phyloP scores from a whole-genome alignment of 164 flowering plant species.

The Warburgia ugandensis region DNA sequence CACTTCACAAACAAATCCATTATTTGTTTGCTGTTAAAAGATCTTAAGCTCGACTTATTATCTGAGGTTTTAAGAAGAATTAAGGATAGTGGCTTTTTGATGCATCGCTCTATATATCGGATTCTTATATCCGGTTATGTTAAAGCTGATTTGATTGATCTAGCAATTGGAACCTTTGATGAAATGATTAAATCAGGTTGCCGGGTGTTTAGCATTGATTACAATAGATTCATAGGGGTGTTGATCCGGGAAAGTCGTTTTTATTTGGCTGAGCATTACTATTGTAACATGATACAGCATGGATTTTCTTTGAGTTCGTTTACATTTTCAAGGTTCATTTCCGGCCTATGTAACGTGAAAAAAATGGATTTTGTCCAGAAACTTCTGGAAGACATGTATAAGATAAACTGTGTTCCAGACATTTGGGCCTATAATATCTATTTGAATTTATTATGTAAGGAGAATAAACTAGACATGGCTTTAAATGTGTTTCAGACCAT shows the following conservation, averaged over 20 bases:
- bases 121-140: slow-evolving; percentile 56
- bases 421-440: slow-evolving; percentile 78
- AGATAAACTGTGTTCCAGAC: slow-evolving; percentile 53
- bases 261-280: slow-evolving; percentile 68
- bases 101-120: slow-evolving; percentile 58
- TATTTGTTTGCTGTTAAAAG: slow-evolving; percentile 18
- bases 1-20: slow-evolving; percentile 19
- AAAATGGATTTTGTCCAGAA: slow-evolving; percentile 39
- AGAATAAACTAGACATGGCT: slow-evolving; percentile 45
- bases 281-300: slow-evolving; percentile 36
- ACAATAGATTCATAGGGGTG: slow-evolving; percentile 82
- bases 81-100: slow-evolving; percentile 14
- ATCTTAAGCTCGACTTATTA: slow-evolving; percentile 14
- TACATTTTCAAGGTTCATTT: slow-evolving; percentile 81
- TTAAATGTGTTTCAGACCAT: slow-evolving; percentile 44
- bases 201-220: slow-evolving; percentile 72
- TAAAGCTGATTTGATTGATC: slow-evolving; percentile 56
- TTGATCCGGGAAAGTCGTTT: slow-evolving; percentile 47
- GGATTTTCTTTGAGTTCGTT: slow-evolving; percentile 73
- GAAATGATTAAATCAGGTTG: slow-evolving; percentile 77
- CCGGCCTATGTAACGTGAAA: slow-evolving; percentile 57
- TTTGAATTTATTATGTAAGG: slow-evolving; percentile 56
- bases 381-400: slow-evolving; percentile 62
- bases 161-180: slow-evolving; percentile 67
- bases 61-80: slow-evolving; percentile 15